Evolutionary conservation across 1,139 yeast species (phyloP).

Genomic region (Candida pseudoviswanathii): DNA sequence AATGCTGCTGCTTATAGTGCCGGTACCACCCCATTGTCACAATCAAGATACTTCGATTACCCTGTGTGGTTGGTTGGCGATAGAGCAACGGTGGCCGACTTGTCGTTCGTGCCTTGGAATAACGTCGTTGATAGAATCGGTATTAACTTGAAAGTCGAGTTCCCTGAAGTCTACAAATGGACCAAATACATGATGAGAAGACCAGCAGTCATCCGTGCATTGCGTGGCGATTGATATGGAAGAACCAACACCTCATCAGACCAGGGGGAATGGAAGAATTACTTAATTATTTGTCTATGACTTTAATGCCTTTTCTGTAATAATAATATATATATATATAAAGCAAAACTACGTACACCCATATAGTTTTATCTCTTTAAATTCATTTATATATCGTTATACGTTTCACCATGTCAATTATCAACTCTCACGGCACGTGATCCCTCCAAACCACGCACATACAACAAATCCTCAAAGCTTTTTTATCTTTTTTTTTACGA

Average conservation of each 20-base stretch:
- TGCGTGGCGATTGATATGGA: constrained; percentile 54
- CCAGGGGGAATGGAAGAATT: neutral
- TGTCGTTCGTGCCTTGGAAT: constrained; percentile 95
- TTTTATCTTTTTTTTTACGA: constrained; percentile 4
- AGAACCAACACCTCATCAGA: neutral
- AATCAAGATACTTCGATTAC: constrained; percentile 84
- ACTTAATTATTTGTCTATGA: constrained; percentile 2
- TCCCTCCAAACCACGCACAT: neutral
- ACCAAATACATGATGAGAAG: constrained; percentile 90
- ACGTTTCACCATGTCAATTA: neutral
- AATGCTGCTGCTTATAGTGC: constrained; percentile 87
- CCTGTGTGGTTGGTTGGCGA: constrained; percentile 97
- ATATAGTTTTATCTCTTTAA: neutral
- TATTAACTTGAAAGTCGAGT: constrained; percentile 80
- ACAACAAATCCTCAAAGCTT: neutral
- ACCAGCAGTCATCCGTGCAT: constrained; percentile 79
- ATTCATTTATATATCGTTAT: neutral
- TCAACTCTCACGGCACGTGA: neutral
- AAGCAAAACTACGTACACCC: neutral
- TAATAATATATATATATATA: constrained; percentile 2
- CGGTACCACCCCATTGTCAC: constrained; percentile 86
- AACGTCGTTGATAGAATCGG: constrained; percentile 94
- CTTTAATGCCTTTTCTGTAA: constrained; percentile 2
- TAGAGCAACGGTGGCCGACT: constrained; percentile 85
- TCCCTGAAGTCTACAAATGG: constrained; percentile 97